Evolutionary conservation across 805 yeast species (phyloP), one percentile per base, ranked within the genome.

Genomic region (Lachancea dasiensis): DNA sequence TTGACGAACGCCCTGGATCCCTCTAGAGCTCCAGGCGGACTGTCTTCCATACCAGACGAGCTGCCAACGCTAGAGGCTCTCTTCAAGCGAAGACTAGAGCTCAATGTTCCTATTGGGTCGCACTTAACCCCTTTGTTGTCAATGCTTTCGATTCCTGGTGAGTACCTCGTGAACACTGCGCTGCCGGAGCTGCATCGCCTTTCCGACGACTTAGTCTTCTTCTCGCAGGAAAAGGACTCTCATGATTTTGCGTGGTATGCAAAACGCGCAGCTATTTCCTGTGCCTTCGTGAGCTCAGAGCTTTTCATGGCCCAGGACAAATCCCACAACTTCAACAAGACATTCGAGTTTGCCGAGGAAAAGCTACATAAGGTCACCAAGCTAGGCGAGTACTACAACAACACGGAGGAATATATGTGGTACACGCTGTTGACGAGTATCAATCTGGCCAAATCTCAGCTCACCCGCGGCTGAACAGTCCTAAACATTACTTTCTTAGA

Each of bases 231-330:
- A 55, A 73, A 92, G 15, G 78, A 78, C 47, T 52, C 53, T 32
- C 49, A 64, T 14, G 95, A 86, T 58, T 79, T 83, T 56, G 81
- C 86, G 3, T 90, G 98, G 98, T 90, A 90, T 60, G 68, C 94
- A n/a, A 84, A 87, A 54, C 69, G 98, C 47, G 64, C 81, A 11
- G 72, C 83, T 6, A 56, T 90, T 11, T 72, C 84, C 17, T 69
- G 82, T 2, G 72, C 82, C 2, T 86, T 84, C 58, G 82, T 83
- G 2, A 74, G 81, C 26, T 65, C 82, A 27, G 97, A 90, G 58
- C 63, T 86, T 44, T 86, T 75, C 64, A 82, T 81, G 92, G 65
- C 85, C 30, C 80, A 73, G 48, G 97, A 90, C 58, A 67, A 65
- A 16, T 78, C 90, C 15, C 51, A 55, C 2, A 71, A 63, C 21